Evolutionary conservation across 23 red algal species (phyloP).

Genomic region (Gracilaria caudata): DNA sequence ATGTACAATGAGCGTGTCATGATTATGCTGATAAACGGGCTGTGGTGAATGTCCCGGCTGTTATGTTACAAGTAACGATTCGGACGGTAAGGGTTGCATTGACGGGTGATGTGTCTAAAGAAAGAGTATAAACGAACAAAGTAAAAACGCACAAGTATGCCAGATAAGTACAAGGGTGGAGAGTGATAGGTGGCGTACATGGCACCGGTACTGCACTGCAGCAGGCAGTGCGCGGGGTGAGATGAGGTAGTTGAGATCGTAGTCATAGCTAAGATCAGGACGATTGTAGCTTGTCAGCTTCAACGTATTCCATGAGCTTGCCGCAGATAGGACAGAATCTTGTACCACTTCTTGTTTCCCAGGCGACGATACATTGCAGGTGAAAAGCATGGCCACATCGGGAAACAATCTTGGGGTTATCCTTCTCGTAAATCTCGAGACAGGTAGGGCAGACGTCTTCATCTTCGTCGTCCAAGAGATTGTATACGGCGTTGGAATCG

Average conservation of each 20-base stretch:
- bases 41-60: not conserved
- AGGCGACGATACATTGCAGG: constrained; percentile 85
- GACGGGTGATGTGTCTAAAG: not conserved
- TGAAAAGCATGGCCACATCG: constrained; percentile 83
- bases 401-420: constrained; percentile 78
- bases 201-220: not conserved
- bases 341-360: constrained; percentile 82
- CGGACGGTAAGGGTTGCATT: not conserved
- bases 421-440: constrained; percentile 72
- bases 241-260: not conserved
- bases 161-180: not conserved
- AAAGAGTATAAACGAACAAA: not conserved
- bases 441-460: constrained; percentile 93
- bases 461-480: constrained; percentile 79
- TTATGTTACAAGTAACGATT: not conserved
- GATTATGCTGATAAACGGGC: not conserved
- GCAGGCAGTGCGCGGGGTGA: not conserved
- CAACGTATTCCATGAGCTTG: constrained; percentile 65
- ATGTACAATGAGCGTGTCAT: not conserved
- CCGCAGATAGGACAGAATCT: constrained; percentile 66
- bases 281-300: constrained; percentile 43
- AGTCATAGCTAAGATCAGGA: not conserved
- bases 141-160: not conserved
- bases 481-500: constrained; percentile 84
- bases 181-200: not conserved